These are phyloP conservation scores for Omphalotus olearius DNA, from an alignment of 1,284 basidiomycete species.

Conservation along the genomic window DNA sequence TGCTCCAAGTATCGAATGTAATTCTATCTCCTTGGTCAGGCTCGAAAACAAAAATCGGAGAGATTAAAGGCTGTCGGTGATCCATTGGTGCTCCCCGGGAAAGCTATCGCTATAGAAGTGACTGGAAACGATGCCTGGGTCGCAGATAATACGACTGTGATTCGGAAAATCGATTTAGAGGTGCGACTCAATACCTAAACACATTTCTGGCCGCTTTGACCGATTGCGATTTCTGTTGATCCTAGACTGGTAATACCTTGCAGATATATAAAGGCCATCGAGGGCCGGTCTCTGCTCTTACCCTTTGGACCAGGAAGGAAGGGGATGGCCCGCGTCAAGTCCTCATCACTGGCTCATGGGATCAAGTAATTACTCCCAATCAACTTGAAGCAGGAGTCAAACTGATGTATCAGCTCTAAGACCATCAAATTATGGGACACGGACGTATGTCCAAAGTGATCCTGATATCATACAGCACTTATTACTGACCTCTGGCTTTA, in stretches of 20 bases:
- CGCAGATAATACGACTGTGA: constrained; percentile 78
- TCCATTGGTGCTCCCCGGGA: constrained; percentile 74
- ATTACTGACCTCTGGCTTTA: constrained; percentile 27
- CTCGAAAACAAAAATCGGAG: constrained; percentile 69
- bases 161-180: constrained; percentile 71
- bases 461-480: not conserved
- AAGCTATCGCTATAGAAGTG: constrained; percentile 69
- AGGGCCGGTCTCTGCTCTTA: constrained; percentile 82
- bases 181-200: constrained; percentile 34
- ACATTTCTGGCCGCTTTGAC: not conserved
- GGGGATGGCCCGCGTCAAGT: constrained; percentile 38
- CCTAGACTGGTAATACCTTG: constrained; percentile 73
- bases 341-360: constrained; percentile 88
- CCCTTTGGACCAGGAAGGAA: constrained; percentile 38
- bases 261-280: constrained; percentile 78
- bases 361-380: constrained; percentile 48
- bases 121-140: constrained; percentile 71
- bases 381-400: not conserved
- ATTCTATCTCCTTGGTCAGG: constrained; percentile 33
- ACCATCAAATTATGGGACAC: constrained; percentile 83
- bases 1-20: constrained; percentile 6
- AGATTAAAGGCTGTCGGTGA: constrained; percentile 67
- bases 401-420: constrained; percentile 30
- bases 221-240: constrained; percentile 8
- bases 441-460: constrained; percentile 40